A percentile compares a stretch with the other conserved stretches of the same genome.
These are phyloP conservation scores for apple (Malus domestica) DNA, from an alignment of 306 rosid species.

Conservation along the genomic window ASM211411v1 NC_041799.1:34780001-34780500, in stretches of 20 bases:
- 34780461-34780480: too few relatives aligned
- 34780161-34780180: background rate
- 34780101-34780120: constrained; percentile 18
- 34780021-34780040: constrained; percentile 95
- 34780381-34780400: too few relatives aligned
- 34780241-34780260: background rate
- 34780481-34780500: too few relatives aligned
- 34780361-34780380: too few relatives aligned
- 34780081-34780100: constrained; percentile 12
- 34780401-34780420: too few relatives aligned
- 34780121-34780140: background rate
- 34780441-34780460: too few relatives aligned
- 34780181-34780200: background rate
- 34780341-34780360: too few relatives aligned
- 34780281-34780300: too few relatives aligned
- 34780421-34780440: too few relatives aligned
- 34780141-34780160: background rate
- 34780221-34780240: background rate
- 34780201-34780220: background rate
- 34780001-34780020: constrained; percentile 77
- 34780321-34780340: too few relatives aligned
- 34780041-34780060: constrained; percentile 82
- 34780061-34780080: constrained; percentile 38
- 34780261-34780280: background rate
- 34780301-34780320: too few relatives aligned